These are phyloP conservation scores for Metschnikowia colocasiae DNA, from an alignment of 805 yeast genomes.

Conservation along the genomic window DNA sequence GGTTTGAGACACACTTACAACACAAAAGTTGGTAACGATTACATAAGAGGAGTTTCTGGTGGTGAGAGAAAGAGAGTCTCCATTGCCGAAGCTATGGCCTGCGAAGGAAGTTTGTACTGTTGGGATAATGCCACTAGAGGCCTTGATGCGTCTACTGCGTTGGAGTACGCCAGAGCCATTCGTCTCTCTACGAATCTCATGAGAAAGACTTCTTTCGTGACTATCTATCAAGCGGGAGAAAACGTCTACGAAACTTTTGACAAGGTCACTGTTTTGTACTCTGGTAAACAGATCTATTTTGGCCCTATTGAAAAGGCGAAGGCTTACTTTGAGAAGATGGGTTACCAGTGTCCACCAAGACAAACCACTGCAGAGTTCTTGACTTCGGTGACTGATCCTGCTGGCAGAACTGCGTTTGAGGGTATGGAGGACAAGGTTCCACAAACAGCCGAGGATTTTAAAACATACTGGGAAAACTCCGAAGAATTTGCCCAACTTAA, in stretches of 20 bases:
- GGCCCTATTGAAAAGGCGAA: slow-evolving; percentile 58
- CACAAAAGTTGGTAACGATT: slow-evolving; percentile 33
- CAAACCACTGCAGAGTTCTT: slow-evolving; percentile 70
- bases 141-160: slow-evolving; percentile 32
- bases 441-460: slow-evolving; percentile 58
- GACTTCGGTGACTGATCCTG: slow-evolving; percentile 66
- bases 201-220: slow-evolving; percentile 17
- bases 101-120: slow-evolving; percentile 22
- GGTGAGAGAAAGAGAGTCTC: slow-evolving; percentile 30
- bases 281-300: slow-evolving; percentile 52
- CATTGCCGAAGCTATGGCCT: slow-evolving; percentile 31
- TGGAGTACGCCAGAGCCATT: slow-evolving; percentile 29
- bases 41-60: slow-evolving; percentile 44
- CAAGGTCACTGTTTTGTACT: slow-evolving; percentile 29
- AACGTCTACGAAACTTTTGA: slow-evolving; percentile 29
- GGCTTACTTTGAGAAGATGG: slow-evolving; percentile 59
- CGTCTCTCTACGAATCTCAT: slow-evolving; percentile 23
- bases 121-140: slow-evolving; percentile 37
- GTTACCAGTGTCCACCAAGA: slow-evolving; percentile 58
- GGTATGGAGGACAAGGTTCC: slow-evolving; percentile 58
- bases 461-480: slow-evolving; percentile 53
- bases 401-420: slow-evolving; percentile 47
- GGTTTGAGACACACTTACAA: slow-evolving; percentile 29
- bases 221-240: slow-evolving; percentile 29
- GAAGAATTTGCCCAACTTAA: slow-evolving; percentile 21